Conservation (phyloP, 306 rosid genomes). For the Cucumis cinereus region DNA sequence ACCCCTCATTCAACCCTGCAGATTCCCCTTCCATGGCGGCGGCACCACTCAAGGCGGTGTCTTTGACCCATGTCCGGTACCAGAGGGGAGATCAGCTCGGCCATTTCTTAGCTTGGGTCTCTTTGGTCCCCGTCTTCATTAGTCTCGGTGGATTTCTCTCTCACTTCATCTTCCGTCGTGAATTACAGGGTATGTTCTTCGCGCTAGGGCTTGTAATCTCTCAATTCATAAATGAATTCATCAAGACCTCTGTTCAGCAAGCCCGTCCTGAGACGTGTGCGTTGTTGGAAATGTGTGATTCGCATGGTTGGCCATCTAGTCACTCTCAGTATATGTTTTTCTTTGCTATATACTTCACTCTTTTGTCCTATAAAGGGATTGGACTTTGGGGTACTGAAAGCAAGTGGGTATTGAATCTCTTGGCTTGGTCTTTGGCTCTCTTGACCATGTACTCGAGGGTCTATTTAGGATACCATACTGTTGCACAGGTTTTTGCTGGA, state of each 20-base stretch:
- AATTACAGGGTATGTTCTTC: slow-evolving; percentile 81
- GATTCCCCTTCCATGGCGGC: slow-evolving; percentile 7
- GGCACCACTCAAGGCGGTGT: slow-evolving; percentile 50
- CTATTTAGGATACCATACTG: slow-evolving; percentile 73
- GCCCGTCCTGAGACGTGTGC: slow-evolving; percentile 72
- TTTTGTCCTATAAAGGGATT: slow-evolving; percentile 24
- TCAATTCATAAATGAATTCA: slow-evolving; percentile 55
- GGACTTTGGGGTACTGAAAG: slow-evolving; percentile 25
- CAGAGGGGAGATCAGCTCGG: slow-evolving; percentile 59
- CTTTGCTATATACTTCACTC: slow-evolving; percentile 53
- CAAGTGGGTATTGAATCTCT: slow-evolving; percentile 16
- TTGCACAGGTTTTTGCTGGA: slow-evolving; percentile 83
- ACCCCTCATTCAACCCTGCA: neutral
- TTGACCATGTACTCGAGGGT: slow-evolving; percentile 69
- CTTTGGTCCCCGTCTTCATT: slow-evolving; percentile 79
- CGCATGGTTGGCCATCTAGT: slow-evolving; percentile 97
- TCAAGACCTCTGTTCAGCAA: slow-evolving; percentile 66
- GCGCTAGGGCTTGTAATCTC: slow-evolving; percentile 54
- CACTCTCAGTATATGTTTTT: slow-evolving; percentile 90
- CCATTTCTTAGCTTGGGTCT: slow-evolving; percentile 74
- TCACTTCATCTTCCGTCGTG: slow-evolving; percentile 93
- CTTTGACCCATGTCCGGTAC: slow-evolving; percentile 73
- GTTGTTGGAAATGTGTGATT: slow-evolving; percentile 74
- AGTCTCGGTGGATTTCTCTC: slow-evolving; percentile 69
- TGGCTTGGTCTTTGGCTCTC: slow-evolving; percentile 50